phyloP scores from a whole-genome alignment of 805 yeast genomes.

The Candida piceae region DNA sequence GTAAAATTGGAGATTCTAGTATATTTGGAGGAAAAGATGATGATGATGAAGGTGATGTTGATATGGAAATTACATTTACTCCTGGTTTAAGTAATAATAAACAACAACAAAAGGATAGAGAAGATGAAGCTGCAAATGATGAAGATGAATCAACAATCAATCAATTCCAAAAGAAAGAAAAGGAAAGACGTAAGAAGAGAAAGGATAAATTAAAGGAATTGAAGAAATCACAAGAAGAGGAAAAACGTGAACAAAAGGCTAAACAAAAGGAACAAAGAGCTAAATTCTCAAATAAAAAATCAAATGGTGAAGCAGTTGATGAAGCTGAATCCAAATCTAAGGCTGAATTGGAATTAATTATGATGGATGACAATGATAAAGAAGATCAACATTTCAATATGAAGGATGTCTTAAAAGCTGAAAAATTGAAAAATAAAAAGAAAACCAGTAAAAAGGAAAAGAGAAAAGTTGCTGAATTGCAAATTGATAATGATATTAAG shows the following conservation, averaged over 20 bases:
- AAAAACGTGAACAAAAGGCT: slow-evolving; percentile 39
- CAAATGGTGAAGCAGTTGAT: slow-evolving; percentile 26
- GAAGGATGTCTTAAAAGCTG: slow-evolving; percentile 73
- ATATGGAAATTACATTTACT: slow-evolving; percentile 93
- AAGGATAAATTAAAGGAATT: slow-evolving; percentile 67
- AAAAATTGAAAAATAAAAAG: slow-evolving; percentile 54
- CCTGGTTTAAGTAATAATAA: slow-evolving; percentile 63
- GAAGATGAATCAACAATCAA: slow-evolving; percentile 64
- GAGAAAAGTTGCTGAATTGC: slow-evolving; percentile 46
- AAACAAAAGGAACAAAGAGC: slow-evolving; percentile 17
- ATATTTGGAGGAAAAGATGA: slow-evolving; percentile 7
- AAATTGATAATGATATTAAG: slow-evolving; percentile 37
- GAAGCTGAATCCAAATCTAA: slow-evolving; percentile 39
- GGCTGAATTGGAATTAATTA: slow-evolving; percentile 70
- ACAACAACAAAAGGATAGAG: neutral
- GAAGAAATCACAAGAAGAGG: slow-evolving; percentile 46
- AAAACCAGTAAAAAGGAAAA: slow-evolving; percentile 41
- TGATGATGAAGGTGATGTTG: slow-evolving; percentile 52
- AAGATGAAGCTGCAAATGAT: slow-evolving; percentile 29
- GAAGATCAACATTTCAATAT: slow-evolving; percentile 65
- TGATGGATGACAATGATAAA: slow-evolving; percentile 50
- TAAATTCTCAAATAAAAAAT: slow-evolving; percentile 25
- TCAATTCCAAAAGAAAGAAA: slow-evolving; percentile 78
- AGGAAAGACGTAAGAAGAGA: slow-evolving; percentile 85
- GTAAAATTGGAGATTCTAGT: slow-evolving; percentile 12